These are phyloP conservation scores for Lepidium campestre DNA, from an alignment of 441 rosid genomes.

Conservation along the genomic window DNA sequence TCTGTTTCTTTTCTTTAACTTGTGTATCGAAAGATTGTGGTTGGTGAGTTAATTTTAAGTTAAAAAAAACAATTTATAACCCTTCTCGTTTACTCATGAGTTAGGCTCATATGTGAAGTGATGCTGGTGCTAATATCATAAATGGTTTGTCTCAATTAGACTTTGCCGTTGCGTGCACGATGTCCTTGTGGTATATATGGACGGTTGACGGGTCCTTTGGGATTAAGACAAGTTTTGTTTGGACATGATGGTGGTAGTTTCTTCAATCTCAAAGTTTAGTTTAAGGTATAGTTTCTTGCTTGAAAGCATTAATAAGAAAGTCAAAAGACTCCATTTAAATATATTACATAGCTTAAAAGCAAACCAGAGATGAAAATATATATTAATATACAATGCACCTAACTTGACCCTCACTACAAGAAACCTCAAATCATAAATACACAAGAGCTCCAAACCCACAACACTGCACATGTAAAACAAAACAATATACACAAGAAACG, in stretches of 20 bases:
- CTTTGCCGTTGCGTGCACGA: constrained; percentile 24
- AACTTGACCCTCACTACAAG: constrained; percentile 25
- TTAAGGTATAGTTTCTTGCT: constrained; percentile 26
- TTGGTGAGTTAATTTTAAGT: background rate
- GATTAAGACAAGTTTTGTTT: constrained; percentile 2
- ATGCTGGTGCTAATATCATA: background rate
- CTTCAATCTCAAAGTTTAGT: background rate
- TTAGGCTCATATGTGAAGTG: background rate
- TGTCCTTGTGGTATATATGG: background rate
- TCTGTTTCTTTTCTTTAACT: background rate
- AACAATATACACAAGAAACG: background rate
- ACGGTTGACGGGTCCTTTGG: constrained; percentile 5
- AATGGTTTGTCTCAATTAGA: background rate
- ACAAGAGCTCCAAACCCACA: constrained; percentile 1
- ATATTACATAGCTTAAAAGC: constrained; percentile 17
- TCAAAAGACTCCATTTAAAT: background rate
- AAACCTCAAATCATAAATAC: constrained; percentile 21
- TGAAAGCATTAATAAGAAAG: constrained; percentile 11
- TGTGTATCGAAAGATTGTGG: background rate
- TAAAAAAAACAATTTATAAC: background rate
- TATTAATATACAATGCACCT: background rate
- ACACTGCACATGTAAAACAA: background rate
- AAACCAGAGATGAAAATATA: background rate
- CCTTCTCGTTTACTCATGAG: background rate
- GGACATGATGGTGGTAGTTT: background rate